A percentile compares a stretch with the other conserved stretches of the same genome.
Evolutionary conservation across 176 grass and related monocot species (phyloP).

Genomic region (Triticum dicoccoides): DNA sequence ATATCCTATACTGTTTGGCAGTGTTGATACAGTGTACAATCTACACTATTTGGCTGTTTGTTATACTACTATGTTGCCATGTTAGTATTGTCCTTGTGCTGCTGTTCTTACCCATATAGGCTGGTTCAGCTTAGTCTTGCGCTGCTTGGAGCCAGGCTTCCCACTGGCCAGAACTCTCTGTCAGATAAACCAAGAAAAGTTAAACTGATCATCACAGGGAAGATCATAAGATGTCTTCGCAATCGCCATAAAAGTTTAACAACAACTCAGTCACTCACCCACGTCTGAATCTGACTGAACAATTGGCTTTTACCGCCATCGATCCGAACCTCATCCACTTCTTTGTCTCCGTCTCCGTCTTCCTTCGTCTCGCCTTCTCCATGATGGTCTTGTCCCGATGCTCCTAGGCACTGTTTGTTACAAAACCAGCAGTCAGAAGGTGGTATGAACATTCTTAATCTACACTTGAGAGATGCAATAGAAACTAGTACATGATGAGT

Average conservation of each 20-base stretch:
- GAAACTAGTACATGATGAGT: too few relatives aligned
- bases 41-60: neutral
- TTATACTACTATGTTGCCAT: neutral
- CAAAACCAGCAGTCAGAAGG: neutral
- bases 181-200: neutral
- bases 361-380: neutral
- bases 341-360: neutral
- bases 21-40: neutral
- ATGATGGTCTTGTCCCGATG: constrained; percentile 7
- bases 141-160: constrained; percentile 17
- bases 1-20: neutral
- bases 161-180: constrained; percentile 29
- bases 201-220: neutral
- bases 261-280: constrained; percentile 10
- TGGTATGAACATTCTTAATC: neutral
- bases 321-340: neutral
- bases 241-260: neutral
- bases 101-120: constrained; percentile 47
- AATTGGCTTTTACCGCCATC: constrained; percentile 11
- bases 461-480: neutral
- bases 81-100: neutral
- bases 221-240: neutral
- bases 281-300: constrained; percentile 46
- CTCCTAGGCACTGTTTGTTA: constrained; percentile 30
- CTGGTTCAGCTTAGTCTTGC: constrained; percentile 32